A percentile compares a stretch with the other conserved stretches of the same genome.
Evolutionary conservation across 768 basidiomycete species (phyloP).

Genomic region (Phaeolepiota aurea): DNA sequence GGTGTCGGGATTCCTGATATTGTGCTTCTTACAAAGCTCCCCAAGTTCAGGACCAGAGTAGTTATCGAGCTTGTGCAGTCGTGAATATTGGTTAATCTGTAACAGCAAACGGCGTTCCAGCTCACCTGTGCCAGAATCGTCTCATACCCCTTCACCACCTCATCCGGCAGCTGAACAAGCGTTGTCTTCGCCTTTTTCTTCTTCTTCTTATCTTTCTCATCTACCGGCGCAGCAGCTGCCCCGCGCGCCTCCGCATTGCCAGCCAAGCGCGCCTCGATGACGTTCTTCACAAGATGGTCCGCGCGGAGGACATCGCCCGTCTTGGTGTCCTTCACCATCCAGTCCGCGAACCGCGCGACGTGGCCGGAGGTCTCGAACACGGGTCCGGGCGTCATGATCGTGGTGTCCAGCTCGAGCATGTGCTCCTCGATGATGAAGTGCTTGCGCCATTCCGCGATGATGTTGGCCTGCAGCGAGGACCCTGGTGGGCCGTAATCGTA

Average conservation of each 20-base stretch:
- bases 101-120: slow-evolving; percentile 4
- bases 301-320: slow-evolving; percentile 97
- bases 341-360: slow-evolving; percentile 96
- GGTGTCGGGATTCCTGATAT: slow-evolving; percentile 85
- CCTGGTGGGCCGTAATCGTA: slow-evolving; percentile 99
- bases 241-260: slow-evolving; percentile 90
- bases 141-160: slow-evolving; percentile 71
- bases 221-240: slow-evolving; percentile 43
- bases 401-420: slow-evolving; percentile 98
- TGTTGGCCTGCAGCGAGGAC: slow-evolving; percentile 92
- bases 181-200: slow-evolving; percentile 69
- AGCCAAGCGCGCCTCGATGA: slow-evolving; percentile 82
- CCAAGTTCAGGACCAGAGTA: slow-evolving; percentile 87
- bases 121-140: slow-evolving; percentile 79
- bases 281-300: slow-evolving; percentile 91
- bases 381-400: slow-evolving; percentile 91
- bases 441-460: slow-evolving; percentile 92
- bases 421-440: slow-evolving; percentile 98
- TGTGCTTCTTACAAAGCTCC: slow-evolving; percentile 70
- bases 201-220: slow-evolving; percentile 60
- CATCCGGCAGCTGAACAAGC: slow-evolving; percentile 68
- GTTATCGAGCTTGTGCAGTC: slow-evolving; percentile 64
- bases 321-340: slow-evolving; percentile 96
- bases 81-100: neutral
- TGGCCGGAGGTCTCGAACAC: slow-evolving; percentile 98